These are phyloP conservation scores for Erysimum cheiri DNA, from an alignment of 441 rosid genomes.

Conservation along the genomic window DNA sequence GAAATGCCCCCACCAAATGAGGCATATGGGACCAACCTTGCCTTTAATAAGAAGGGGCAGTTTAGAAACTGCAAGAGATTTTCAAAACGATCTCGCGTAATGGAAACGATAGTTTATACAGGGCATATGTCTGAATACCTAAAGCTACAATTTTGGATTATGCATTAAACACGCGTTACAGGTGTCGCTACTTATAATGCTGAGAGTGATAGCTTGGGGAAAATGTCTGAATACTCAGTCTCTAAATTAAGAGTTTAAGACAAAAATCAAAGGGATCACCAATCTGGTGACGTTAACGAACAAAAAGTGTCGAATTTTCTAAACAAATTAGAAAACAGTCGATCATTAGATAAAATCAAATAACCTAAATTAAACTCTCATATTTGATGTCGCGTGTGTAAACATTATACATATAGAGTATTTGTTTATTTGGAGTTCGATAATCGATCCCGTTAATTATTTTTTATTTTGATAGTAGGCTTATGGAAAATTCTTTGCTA, in stretches of 20 bases:
- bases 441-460: too few species aligned
- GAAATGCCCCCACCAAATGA: not conserved
- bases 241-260: slow-evolving; percentile 10
- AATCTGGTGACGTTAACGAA: slow-evolving; percentile 26
- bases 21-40: not conserved
- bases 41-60: slow-evolving; percentile 4
- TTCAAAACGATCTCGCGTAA: not conserved
- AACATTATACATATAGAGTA: too few species aligned
- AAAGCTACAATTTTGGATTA: slow-evolving; percentile 38
- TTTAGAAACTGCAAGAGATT: slow-evolving; percentile 2
- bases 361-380: too few species aligned
- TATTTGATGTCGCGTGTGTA: too few species aligned
- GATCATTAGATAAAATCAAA: not conserved
- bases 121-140: slow-evolving; percentile 19
- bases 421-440: too few species aligned
- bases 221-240: slow-evolving; percentile 31
- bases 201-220: slow-evolving; percentile 38
- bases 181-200: slow-evolving; percentile 28
- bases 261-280: slow-evolving; percentile 2
- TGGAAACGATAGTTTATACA: not conserved
- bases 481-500: too few species aligned
- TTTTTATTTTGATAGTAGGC: too few species aligned
- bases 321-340: slow-evolving; percentile 1
- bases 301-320: slow-evolving; percentile 30
- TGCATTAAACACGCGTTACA: slow-evolving; percentile 40